Evolutionary conservation across 129 eudicot species (phyloP).

Genomic region (Flaveria ramosissima): DNA sequence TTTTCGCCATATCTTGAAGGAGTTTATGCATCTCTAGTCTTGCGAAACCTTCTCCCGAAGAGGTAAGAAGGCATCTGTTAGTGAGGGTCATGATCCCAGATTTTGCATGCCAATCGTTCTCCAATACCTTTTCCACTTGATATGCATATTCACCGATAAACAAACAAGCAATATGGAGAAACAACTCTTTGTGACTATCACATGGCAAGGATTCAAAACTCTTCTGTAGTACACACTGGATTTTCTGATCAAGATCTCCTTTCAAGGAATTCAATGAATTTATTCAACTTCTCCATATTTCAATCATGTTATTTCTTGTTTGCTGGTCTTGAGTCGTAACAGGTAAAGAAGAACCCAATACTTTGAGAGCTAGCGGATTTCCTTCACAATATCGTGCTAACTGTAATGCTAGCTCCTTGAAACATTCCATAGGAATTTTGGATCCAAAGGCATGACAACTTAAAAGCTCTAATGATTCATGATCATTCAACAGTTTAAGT

Average conservation of each 20-base stretch:
- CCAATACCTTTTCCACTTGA: neutral
- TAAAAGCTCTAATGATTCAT: conserved; percentile 21
- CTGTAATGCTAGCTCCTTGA: neutral
- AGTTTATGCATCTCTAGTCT: conserved; percentile 8
- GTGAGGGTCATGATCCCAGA: conserved; percentile 14
- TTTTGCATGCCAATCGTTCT: neutral
- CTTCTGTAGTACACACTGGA: conserved; percentile 6
- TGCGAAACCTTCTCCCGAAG: neutral
- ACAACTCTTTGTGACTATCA: conserved; percentile 7
- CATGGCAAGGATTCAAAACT: conserved; percentile 20
- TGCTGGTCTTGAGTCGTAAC: neutral
- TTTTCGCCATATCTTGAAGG: conserved; percentile 26
- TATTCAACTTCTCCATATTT: conserved; percentile 7
- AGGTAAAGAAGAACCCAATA: conserved; percentile 22
- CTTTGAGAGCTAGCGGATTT: conserved; percentile 28
- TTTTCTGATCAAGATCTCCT: conserved; percentile 7
- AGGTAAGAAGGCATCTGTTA: conserved; percentile 15
- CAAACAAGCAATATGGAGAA: conserved; percentile 26
- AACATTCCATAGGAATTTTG: conserved; percentile 17
- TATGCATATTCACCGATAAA: neutral
- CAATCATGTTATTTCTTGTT: neutral
- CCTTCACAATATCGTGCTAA: conserved; percentile 12
- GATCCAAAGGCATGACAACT: conserved; percentile 24
- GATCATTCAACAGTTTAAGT: conserved; percentile 7
- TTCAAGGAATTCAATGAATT: conserved; percentile 11